Percentiles rank a stretch among this genome's conserved stretches.
phyloP scores from a whole-genome alignment of 2,329 filamentous ascomycete genomes.

The Fusarium zealandicum region DNA sequence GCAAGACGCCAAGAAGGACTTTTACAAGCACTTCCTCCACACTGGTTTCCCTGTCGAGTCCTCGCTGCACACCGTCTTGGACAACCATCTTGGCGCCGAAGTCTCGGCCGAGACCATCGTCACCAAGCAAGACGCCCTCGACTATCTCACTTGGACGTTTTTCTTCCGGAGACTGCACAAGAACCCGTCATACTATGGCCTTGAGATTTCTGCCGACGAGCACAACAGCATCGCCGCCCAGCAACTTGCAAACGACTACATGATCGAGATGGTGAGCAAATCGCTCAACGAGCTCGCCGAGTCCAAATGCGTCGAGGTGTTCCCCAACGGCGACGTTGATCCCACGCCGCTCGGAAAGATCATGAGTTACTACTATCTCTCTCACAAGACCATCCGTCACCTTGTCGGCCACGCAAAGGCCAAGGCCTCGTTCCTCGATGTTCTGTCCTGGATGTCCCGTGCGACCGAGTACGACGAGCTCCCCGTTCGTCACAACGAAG shows the following conservation, averaged over 20 bases:
- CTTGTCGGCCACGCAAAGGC: conserved; percentile 79
- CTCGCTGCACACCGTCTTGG: conserved; percentile 91
- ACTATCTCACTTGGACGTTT: conserved; percentile 99
- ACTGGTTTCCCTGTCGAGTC: conserved; percentile 98
- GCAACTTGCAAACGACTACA: conserved; percentile 88
- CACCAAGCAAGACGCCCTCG: conserved; percentile 95
- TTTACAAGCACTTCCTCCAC: conserved; percentile 99
- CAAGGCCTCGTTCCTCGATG: conserved; percentile 79
- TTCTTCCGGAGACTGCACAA: conserved; percentile 98
- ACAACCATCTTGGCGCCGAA: conserved; percentile 96
- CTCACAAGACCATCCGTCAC: conserved; percentile 91
- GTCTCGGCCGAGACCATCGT: conserved; percentile 90
- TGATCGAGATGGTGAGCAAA: conserved; percentile 89
- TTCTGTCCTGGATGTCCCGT: conserved; percentile 88
- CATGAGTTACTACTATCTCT: conserved; percentile 99
- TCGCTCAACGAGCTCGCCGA: conserved; percentile 82
- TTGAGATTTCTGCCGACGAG: conserved; percentile 91
- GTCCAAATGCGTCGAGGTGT: conserved; percentile 83
- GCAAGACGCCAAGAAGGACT: conserved; percentile 96
- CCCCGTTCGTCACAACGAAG: conserved; percentile 96
- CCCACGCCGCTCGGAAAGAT: conserved; percentile 94
- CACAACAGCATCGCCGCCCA: conserved; percentile 89
- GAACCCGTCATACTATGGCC: conserved; percentile 96
- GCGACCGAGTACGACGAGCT: conserved; percentile 98
- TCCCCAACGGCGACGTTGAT: conserved; percentile 88